Base-by-base conservation (phyloP, 2,329 filamentous ascomycete genomes). In the Ambrosiella xylebori region DNA sequence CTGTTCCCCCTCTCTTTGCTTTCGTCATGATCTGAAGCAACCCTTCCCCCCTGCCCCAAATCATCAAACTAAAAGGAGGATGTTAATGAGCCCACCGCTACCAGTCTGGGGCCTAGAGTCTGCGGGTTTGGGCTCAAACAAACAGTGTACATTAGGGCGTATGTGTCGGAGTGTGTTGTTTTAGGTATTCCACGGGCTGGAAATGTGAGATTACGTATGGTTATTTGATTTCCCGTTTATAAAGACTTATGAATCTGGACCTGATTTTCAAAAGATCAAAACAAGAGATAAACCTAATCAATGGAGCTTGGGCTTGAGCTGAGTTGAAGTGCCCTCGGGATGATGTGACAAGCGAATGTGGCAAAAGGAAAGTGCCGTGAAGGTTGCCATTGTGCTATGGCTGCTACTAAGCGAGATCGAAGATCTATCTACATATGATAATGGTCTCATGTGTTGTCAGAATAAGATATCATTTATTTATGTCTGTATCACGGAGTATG, bases 131-230 rank as follows among this genome's bases (percentile, higher is more conserved):
- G 47, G 44, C 17, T 39, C 40, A 47, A 52, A 57, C 52, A 55
- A 57, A 57, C 59, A 57, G 59, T 60, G 59, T 60, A 60, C 59
- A 60, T 60, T 60, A 60, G 56, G 59, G 59, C 52, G 59, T 57
- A 50, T 60, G 15, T 40, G 44, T 41, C 36, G 3, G 52, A 39
- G 38, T 12, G 57, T 59, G 53, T 59, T 56, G 54, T 56, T 59
- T 54, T 54, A 54, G 52, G 52, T 53, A 57, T 41, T 54, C 52
- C 52, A 54, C 15, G 52, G 54, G 45, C 19, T 51, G 58, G 58
- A 59, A 59, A 56, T 51, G 50, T 55, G 55, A 57, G 47, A 59
- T 59, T 55, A 59, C 38, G 47, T 51, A 57, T 57, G 38, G 52
- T 15, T 54, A 41, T 54, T 19, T 54, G 19, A 13, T 19, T 13